A percentile compares a stretch with the other conserved stretches of the same genome.
Evolutionary conservation across 305 asterid genomes (phyloP).

Genomic region (Fraxinus greggii): DNA sequence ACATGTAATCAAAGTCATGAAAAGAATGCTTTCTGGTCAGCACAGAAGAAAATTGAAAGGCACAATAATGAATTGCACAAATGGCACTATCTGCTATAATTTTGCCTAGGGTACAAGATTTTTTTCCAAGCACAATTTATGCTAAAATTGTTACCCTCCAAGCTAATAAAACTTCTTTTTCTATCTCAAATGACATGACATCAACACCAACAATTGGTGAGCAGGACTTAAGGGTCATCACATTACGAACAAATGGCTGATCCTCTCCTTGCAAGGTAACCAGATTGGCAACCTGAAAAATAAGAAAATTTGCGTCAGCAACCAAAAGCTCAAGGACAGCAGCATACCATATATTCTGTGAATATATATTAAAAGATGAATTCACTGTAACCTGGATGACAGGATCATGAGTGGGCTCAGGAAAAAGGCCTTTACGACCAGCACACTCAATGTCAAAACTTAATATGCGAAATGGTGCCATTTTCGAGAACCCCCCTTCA

Average conservation of each 20-base stretch:
- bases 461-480: slow-evolving; percentile 98
- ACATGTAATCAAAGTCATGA: not conserved
- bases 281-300: slow-evolving; percentile 79
- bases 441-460: slow-evolving; percentile 99
- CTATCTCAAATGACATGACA: slow-evolving; percentile 95
- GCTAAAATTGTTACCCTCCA: slow-evolving; percentile 80
- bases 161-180: slow-evolving; percentile 81
- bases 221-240: slow-evolving; percentile 95
- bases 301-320: slow-evolving; percentile 24
- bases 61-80: not conserved
- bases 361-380: not conserved
- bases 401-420: slow-evolving; percentile 96
- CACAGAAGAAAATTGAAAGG: not conserved
- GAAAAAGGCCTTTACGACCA: slow-evolving; percentile 97
- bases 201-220: slow-evolving; percentile 97
- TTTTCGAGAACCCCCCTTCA: slow-evolving; percentile 94
- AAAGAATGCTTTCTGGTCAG: not conserved
- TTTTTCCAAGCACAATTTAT: not conserved
- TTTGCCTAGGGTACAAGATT: slow-evolving; percentile 7
- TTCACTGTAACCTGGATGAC: slow-evolving; percentile 75
- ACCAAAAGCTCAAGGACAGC: slow-evolving; percentile 20
- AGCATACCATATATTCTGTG: slow-evolving; percentile 15
- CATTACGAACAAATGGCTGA: slow-evolving; percentile 89
- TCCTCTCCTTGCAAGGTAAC: slow-evolving; percentile 93
- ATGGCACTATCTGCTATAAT: not conserved